Conservation (phyloP, 331 rosid species). For the Cydonia oblonga region DNA sequence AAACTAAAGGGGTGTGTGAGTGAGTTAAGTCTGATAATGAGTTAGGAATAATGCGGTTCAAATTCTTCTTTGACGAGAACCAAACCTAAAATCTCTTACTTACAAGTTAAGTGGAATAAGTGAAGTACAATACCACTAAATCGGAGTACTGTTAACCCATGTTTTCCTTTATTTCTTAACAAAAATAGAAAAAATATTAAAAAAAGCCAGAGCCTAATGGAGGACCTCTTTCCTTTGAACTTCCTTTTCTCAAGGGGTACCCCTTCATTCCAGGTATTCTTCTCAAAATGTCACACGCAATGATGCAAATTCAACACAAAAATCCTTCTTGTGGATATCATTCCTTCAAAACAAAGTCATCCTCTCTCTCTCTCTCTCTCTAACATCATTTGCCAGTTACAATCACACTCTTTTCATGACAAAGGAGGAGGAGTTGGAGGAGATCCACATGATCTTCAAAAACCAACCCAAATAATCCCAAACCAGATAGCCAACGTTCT, state of each 20-base stretch:
- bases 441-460: neutral
- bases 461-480: neutral
- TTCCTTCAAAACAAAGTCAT: conserved; percentile 11
- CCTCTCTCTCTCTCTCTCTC: neutral
- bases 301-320: neutral
- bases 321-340: neutral
- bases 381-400: neutral
- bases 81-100: too few relatives aligned
- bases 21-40: too few relatives aligned
- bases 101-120: too few relatives aligned
- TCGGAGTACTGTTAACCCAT: neutral
- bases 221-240: neutral
- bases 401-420: conserved; percentile 5
- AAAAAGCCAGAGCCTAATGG: neutral
- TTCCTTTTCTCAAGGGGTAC: neutral
- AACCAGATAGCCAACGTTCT: neutral
- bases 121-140: too few relatives aligned
- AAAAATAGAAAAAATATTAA: neutral
- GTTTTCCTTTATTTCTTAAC: neutral
- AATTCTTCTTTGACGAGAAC: too few relatives aligned
- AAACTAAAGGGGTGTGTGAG: accelerated
- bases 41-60: too few relatives aligned
- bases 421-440: neutral
- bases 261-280: neutral
- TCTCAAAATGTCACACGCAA: neutral